Evolutionary conservation across 2,329 filamentous ascomycete species (phyloP).

Genomic region (Trichoderma sp.): DNA sequence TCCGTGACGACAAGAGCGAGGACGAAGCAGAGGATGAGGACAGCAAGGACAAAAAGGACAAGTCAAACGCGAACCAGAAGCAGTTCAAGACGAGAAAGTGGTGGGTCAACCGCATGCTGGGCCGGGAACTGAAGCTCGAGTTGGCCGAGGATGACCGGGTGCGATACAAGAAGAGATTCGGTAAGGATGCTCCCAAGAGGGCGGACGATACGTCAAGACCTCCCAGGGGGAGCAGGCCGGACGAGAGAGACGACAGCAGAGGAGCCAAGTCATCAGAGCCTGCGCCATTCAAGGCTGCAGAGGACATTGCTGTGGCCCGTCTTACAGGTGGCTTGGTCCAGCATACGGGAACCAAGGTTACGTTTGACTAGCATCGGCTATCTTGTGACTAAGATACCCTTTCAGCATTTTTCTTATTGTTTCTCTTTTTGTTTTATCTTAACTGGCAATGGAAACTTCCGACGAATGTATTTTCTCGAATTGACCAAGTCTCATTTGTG

Average conservation of each 20-base stretch:
- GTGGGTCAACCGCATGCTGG: constrained; percentile 84
- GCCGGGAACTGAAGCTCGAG: constrained; percentile 82
- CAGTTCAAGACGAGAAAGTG: constrained; percentile 68
- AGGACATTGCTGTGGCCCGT: constrained; percentile 59
- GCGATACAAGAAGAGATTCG: constrained; percentile 92
- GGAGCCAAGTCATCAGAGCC: constrained; percentile 30
- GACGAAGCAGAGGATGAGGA: constrained; percentile 49
- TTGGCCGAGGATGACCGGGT: constrained; percentile 89
- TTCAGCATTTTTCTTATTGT: neutral
- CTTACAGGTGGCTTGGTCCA: constrained; percentile 81
- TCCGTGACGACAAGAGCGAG: constrained; percentile 52
- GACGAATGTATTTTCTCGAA: neutral
- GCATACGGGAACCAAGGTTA: constrained; percentile 77
- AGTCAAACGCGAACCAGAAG: constrained; percentile 44
- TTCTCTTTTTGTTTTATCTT: neutral
- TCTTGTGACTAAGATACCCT: constrained; percentile 29
- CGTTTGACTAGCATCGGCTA: constrained; percentile 65
- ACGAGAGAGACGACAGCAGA: constrained; percentile 28
- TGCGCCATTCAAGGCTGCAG: constrained; percentile 49
- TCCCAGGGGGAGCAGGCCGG: constrained; percentile 44
- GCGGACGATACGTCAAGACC: constrained; percentile 37
- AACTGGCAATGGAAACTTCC: neutral
- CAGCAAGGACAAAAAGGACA: constrained; percentile 44
- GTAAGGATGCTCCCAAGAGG: constrained; percentile 65
- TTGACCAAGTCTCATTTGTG: neutral